Percentiles rank a stretch among this genome's conserved stretches.
Conservation (phyloP, 2,329 filamentous ascomycete genomes). For the Hysterium pulicare region DNA sequence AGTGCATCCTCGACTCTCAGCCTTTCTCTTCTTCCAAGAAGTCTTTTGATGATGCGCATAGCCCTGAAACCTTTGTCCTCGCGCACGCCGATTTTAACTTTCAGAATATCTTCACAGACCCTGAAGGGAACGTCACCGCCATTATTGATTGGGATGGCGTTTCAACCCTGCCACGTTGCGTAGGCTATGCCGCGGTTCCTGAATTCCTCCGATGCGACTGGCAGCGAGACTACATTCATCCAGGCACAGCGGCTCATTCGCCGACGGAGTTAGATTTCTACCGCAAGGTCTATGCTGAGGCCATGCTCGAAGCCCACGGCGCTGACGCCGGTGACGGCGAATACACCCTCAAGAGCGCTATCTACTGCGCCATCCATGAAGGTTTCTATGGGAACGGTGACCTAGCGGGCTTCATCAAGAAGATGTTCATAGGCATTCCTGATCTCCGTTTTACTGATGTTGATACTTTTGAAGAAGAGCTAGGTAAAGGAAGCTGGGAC, state of each 20-base stretch:
- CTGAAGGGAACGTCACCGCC: conserved; percentile 8
- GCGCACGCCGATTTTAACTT: conserved; percentile 18
- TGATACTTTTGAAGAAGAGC: neutral
- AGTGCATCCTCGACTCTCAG: neutral
- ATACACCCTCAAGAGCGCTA: conserved; percentile 11
- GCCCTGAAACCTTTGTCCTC: conserved; percentile 16
- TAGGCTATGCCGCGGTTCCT: conserved; percentile 11
- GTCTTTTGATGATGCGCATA: neutral
- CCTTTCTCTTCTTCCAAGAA: neutral
- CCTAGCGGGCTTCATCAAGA: neutral
- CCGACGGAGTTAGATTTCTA: conserved; percentile 10
- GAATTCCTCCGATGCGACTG: conserved; percentile 7
- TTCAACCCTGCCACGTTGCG: conserved; percentile 8
- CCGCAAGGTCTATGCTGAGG: conserved; percentile 12
- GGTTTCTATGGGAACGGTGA: neutral
- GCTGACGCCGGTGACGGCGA: conserved; percentile 10
- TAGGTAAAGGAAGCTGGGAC: neutral
- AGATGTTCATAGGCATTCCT: neutral
- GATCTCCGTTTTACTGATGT: neutral
- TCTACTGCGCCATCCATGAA: conserved; percentile 6
- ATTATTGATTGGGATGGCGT: conserved; percentile 21
- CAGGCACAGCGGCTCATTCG: neutral
- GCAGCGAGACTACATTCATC: neutral
- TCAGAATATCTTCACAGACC: conserved; percentile 21
- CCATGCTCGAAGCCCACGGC: conserved; percentile 7